Evolutionary conservation across 164 flowering plant genomes (phyloP), one percentile per base, ranked within the genome.

Genomic region (Chimonanthus praecox): DNA sequence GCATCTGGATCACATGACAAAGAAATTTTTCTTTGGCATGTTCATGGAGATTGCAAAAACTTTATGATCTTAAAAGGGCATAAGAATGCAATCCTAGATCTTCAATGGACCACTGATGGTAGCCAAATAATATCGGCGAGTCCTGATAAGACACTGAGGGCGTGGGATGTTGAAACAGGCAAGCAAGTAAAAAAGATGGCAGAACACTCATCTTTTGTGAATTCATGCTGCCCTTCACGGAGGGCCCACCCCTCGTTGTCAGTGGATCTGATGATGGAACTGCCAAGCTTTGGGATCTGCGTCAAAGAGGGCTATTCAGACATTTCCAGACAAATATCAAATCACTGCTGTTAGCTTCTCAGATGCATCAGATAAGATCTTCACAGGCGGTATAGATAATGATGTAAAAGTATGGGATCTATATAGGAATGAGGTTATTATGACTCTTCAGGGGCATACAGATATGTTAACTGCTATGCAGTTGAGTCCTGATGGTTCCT

Each of bases 211-310:
- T 91, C 92, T 20, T 88, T 87, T 78, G 99, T 95, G 73, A 95
- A 93, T 73, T 87, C 99, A 0, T 95, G 99, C 79, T 93, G 94
- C 78, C 97, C 94, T 71, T 84, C 98, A 4, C 85, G 98, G 7
- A 78, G 99, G 99, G 97, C 9, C 99, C 96, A 6, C 98, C 99
- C 44, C 97, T 93, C 77, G 87, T 93, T 72, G 96, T 95, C 46
- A 95, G 98, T 75, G 99, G 99, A 7, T 95, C 99, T 10, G 99
- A 95, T 83, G 99, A 95, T 78, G 99, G 99, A 48, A 93, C 99
- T 79, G 97, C 98, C 16, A 91, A 92, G 73, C 96, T 93, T 10
- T 93, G 98, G 99, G 99, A 95, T 74, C 87, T 95, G 85, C 92
- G 99, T 47, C 97, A 89, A 64, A 83, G 95, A 78, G 99, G 99